Conservation (phyloP, 805 yeast genomes). For the Ascoidea tarda region DNA sequence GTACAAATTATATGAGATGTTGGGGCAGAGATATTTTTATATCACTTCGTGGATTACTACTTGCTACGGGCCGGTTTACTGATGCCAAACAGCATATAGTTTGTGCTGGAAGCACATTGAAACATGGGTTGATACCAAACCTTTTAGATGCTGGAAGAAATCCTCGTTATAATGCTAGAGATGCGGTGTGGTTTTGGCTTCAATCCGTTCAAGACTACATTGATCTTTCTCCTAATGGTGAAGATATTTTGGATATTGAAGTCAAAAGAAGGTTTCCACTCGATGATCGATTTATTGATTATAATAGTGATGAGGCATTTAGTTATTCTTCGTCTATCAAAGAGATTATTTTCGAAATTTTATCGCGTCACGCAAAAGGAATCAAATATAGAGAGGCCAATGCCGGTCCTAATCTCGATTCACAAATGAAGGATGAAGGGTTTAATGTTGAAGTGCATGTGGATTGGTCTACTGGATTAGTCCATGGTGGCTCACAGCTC, state of each 20-base stretch:
- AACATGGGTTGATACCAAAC: constrained; percentile 93
- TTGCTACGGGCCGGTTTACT: constrained; percentile 64
- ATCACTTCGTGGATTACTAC: constrained; percentile 66
- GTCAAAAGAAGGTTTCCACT: constrained; percentile 79
- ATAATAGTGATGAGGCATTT: constrained; percentile 64
- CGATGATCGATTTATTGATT: constrained; percentile 65
- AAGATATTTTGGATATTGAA: constrained; percentile 46
- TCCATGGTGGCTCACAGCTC: constrained; percentile 82
- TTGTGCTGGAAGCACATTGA: constrained; percentile 79
- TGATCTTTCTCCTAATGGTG: constrained; percentile 53
- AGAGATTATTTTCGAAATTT: constrained; percentile 71
- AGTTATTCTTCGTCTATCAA: constrained; percentile 52
- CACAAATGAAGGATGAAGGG: constrained; percentile 88
- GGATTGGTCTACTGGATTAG: constrained; percentile 82
- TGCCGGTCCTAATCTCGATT: constrained; percentile 79
- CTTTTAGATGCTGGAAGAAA: constrained; percentile 84
- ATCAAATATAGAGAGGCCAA: constrained; percentile 86
- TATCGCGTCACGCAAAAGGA: constrained; percentile 81
- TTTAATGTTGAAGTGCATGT: constrained; percentile 70
- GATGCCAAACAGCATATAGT: constrained; percentile 74
- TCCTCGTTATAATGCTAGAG: constrained; percentile 92
- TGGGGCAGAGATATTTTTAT: constrained; percentile 98
- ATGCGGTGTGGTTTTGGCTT: constrained; percentile 91
- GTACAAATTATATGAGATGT: constrained; percentile 84
- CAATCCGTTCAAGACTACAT: constrained; percentile 84